These are phyloP conservation scores for Fusarium papillatum DNA, from an alignment of 2,329 filamentous ascomycete species.

Conservation along the genomic window DNA sequence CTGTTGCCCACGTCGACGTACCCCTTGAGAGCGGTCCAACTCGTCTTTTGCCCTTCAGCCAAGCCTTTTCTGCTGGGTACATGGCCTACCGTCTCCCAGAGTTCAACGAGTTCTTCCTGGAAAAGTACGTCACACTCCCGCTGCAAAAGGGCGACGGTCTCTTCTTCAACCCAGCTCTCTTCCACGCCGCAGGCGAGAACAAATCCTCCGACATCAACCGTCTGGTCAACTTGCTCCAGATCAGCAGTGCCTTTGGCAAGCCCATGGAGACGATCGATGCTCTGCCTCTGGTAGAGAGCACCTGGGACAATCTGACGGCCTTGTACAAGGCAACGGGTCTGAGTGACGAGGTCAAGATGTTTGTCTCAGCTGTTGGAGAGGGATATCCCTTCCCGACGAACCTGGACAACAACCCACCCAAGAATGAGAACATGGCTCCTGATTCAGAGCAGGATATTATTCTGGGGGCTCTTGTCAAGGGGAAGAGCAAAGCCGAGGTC, in stretches of 20 bases:
- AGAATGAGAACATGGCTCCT: slow-evolving; percentile 70
- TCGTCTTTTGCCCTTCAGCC: slow-evolving; percentile 71
- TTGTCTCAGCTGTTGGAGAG: slow-evolving; percentile 65
- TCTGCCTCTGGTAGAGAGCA: slow-evolving; percentile 59
- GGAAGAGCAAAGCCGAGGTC: slow-evolving; percentile 54
- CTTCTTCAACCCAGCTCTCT: slow-evolving; percentile 74
- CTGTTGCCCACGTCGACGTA: slow-evolving; percentile 73
- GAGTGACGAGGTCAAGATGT: slow-evolving; percentile 57
- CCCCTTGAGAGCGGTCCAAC: slow-evolving; percentile 71
- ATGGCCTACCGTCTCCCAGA: slow-evolving; percentile 67
- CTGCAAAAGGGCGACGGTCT: slow-evolving; percentile 69
- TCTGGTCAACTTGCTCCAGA: slow-evolving; percentile 72
- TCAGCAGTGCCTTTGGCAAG: slow-evolving; percentile 73
- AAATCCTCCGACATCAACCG: slow-evolving; percentile 60
- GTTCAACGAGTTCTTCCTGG: slow-evolving; percentile 67
- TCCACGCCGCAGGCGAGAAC: slow-evolving; percentile 74
- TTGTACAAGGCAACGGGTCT: slow-evolving; percentile 52
- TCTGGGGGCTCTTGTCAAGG: slow-evolving; percentile 55
- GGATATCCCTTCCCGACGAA: slow-evolving; percentile 76
- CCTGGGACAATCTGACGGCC: slow-evolving; percentile 55
- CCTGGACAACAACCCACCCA: slow-evolving; percentile 68
- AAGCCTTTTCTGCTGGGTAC: slow-evolving; percentile 68
- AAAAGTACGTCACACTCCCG: slow-evolving; percentile 65
- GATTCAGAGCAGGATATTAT: slow-evolving; percentile 70
- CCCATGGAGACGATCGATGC: slow-evolving; percentile 73